A percentile compares a stretch with the other conserved stretches of the same genome.
Conservation (phyloP, 2,329 filamentous ascomycete species). For the Penicillium palitans region DNA sequence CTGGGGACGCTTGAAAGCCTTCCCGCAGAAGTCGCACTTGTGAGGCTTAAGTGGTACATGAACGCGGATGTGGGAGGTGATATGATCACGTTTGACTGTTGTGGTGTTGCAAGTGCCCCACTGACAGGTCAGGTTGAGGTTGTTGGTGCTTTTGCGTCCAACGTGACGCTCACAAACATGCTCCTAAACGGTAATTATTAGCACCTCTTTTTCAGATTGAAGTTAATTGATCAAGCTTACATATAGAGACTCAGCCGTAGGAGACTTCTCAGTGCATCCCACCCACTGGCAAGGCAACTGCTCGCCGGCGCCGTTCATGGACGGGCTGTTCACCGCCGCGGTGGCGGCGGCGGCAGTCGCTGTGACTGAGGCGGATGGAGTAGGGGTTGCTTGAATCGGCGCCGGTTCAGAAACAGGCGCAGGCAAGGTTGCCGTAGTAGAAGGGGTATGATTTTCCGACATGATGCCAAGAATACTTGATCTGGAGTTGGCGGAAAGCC, state of each 20-base stretch:
- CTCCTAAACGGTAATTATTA: slow-evolving; percentile 59
- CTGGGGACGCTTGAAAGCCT: slow-evolving; percentile 98
- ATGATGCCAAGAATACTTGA: slow-evolving; percentile 42
- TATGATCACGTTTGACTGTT: slow-evolving; percentile 98
- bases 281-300: slow-evolving; percentile 61
- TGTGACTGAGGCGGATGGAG: slow-evolving; percentile 34
- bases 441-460: slow-evolving; percentile 40
- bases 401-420: slow-evolving; percentile 29
- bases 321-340: slow-evolving; percentile 35
- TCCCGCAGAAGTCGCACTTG: slow-evolving; percentile 98
- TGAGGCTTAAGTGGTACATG: slow-evolving; percentile 99
- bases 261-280: slow-evolving; percentile 60
- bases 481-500: slow-evolving; percentile 36
- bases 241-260: slow-evolving; percentile 62
- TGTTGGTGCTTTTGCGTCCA: slow-evolving; percentile 98
- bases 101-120: slow-evolving; percentile 96
- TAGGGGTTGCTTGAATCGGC: slow-evolving; percentile 24
- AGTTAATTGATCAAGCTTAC: slow-evolving; percentile 44
- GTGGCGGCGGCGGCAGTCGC: slow-evolving; percentile 42
- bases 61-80: slow-evolving; percentile 97
- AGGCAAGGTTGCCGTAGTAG: slow-evolving; percentile 27
- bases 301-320: slow-evolving; percentile 38
- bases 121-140: slow-evolving; percentile 93
- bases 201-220: neutral
- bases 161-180: slow-evolving; percentile 98